These are phyloP conservation scores for Yamadazyma blattariae DNA, from an alignment of 1,139 yeast species.

Conservation along the genomic window DNA sequence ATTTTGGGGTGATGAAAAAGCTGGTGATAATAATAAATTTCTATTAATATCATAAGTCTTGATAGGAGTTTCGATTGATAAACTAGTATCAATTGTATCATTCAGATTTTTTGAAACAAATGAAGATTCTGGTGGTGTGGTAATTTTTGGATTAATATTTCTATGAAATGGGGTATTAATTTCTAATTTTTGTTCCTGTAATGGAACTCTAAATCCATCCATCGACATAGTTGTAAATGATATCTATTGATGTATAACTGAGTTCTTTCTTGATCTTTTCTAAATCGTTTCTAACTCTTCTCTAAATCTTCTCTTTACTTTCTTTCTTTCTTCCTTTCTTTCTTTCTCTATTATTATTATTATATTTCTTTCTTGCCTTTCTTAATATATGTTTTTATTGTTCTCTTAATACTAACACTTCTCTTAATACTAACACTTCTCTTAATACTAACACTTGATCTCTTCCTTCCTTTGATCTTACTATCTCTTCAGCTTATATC, in stretches of 20 bases:
- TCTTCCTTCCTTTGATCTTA: too few species aligned
- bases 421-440: too few species aligned
- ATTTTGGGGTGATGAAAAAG: slow-evolving; percentile 46
- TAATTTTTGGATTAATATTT: slow-evolving; percentile 19
- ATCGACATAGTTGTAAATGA: slow-evolving; percentile 5
- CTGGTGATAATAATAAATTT: slow-evolving; percentile 37
- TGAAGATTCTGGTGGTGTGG: slow-evolving; percentile 36
- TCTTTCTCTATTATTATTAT: too few species aligned
- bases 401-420: too few species aligned
- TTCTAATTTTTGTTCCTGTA: slow-evolving; percentile 15
- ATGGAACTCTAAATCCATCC: slow-evolving; percentile 17
- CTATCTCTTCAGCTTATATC: too few species aligned
- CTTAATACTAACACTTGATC: too few species aligned
- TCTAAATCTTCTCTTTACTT: too few species aligned
- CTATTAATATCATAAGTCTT: slow-evolving; percentile 11
- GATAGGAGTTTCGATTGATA: slow-evolving; percentile 18
- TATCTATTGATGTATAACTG: neutral
- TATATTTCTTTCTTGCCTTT: too few species aligned
- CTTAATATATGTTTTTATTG: too few species aligned
- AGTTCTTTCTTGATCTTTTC: neutral
- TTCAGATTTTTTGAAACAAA: slow-evolving; percentile 9
- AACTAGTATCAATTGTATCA: slow-evolving; percentile 5
- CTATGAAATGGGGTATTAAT: slow-evolving; percentile 16
- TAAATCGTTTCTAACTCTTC: too few species aligned
- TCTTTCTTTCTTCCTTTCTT: too few species aligned